Percentiles rank a stretch among this genome's conserved stretches.
Evolutionary conservation across 2,329 filamentous ascomycete species (phyloP).

Genomic region (Diaporthe sp.): DNA sequence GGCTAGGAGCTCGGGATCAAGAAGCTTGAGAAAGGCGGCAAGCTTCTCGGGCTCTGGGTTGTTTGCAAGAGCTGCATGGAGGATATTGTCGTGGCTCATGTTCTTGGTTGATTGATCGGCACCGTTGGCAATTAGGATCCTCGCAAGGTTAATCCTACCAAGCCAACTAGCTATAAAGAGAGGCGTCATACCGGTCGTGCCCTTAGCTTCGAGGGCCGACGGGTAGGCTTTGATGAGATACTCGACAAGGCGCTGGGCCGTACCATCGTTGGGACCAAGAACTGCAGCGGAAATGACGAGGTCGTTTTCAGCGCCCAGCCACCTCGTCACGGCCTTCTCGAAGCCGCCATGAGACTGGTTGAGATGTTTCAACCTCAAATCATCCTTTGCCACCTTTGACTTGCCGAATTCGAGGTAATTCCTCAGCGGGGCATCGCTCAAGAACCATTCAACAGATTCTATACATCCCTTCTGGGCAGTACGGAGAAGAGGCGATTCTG

Average conservation of each 20-base stretch:
- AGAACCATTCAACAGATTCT: slow-evolving; percentile 82
- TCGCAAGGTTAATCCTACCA: slow-evolving; percentile 66
- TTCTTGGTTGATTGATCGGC: slow-evolving; percentile 79
- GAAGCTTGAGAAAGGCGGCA: slow-evolving; percentile 65
- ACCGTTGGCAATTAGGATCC: slow-evolving; percentile 75
- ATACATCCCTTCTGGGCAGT: slow-evolving; percentile 71
- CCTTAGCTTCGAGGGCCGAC: slow-evolving; percentile 73
- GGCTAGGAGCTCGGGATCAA: slow-evolving; percentile 69
- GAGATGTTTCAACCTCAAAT: slow-evolving; percentile 74
- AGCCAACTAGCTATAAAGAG: slow-evolving; percentile 75
- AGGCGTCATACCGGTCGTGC: slow-evolving; percentile 72
- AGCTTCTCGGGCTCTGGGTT: slow-evolving; percentile 54
- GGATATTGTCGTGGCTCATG: slow-evolving; percentile 72
- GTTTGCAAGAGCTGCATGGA: slow-evolving; percentile 69
- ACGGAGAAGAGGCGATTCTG: slow-evolving; percentile 71
- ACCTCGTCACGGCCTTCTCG: slow-evolving; percentile 72
- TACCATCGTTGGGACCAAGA: slow-evolving; percentile 55
- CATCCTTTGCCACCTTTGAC: slow-evolving; percentile 70
- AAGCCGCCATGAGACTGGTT: slow-evolving; percentile 72
- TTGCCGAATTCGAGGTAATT: slow-evolving; percentile 77
- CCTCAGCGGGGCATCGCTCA: slow-evolving; percentile 77
- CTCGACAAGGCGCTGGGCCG: slow-evolving; percentile 69
- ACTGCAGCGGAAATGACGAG: slow-evolving; percentile 77
- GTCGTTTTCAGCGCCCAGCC: slow-evolving; percentile 72
- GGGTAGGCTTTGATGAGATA: slow-evolving; percentile 76